Conservation (phyloP, 495 filamentous ascomycete genomes). For the Polyplosphaeria fusca region DNA sequence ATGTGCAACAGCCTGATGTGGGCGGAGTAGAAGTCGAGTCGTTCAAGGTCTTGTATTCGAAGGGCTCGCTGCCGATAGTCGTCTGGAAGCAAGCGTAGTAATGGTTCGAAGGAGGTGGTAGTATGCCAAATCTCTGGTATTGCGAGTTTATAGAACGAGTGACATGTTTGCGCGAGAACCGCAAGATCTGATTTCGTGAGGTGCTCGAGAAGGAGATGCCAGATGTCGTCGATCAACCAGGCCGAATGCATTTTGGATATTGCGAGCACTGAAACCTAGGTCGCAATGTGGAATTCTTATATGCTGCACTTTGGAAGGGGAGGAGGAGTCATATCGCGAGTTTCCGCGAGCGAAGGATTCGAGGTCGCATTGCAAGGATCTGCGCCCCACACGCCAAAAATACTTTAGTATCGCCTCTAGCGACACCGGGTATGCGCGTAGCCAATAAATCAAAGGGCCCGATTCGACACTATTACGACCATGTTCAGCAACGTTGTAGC, state of each 20-base stretch:
- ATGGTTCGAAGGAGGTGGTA: background rate
- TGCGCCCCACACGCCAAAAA: too few relatives aligned
- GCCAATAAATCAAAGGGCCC: too few relatives aligned
- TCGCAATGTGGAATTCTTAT: background rate
- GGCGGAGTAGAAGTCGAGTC: background rate
- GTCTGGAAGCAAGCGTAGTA: background rate
- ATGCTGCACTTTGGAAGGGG: background rate
- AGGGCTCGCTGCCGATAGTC: background rate
- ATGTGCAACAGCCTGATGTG: background rate
- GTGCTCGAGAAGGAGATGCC: background rate
- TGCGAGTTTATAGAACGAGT: background rate
- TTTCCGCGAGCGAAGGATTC: too few relatives aligned
- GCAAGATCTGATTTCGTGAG: background rate
- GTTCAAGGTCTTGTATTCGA: background rate
- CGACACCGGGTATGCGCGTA: too few relatives aligned
- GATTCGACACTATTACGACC: too few relatives aligned
- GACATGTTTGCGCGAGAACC: background rate
- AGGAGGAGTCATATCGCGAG: too few relatives aligned
- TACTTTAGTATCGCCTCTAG: too few relatives aligned
- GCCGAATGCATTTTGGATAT: background rate
- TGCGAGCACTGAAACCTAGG: background rate
- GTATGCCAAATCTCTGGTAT: background rate
- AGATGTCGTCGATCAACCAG: constrained; percentile 2
- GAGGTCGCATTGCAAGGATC: too few relatives aligned
- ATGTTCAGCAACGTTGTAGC: too few relatives aligned